Base-by-base conservation (phyloP, 2,329 filamentous ascomycete species). In the Aureobasidium sp. region DNA sequence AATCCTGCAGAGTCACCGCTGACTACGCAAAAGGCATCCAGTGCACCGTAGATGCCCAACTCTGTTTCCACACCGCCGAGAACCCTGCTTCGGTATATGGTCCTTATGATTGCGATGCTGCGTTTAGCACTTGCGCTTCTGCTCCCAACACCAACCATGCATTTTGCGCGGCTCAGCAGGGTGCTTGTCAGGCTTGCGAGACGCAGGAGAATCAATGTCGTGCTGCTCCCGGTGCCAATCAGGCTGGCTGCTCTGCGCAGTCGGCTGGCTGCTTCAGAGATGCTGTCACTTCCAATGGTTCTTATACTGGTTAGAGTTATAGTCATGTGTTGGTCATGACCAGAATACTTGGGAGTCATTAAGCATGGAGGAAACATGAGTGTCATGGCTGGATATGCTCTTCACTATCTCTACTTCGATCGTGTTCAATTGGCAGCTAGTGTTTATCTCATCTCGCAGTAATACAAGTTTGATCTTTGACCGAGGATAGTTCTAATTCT, bases 211-310 rank as follows among this genome's bases (percentile, higher is more conserved):
- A 41, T 31, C 37, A 42, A 37, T 55, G 51, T 22, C 49, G 49
- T 36, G 25, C 34, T 27, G 34, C 49, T 6, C 49, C 34, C 11
- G 34, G 22, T n/a, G 49, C 49, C 12, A 39, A 53, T 12, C 49
- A 53, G 27, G 49, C 49, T 37, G 31, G 14, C 2, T 53, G 49
- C 14, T 53, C 49, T 27, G 31, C 49, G 12, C 49, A 53, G 34
- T 53, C 49, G 14, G 52, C 52, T 31, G 52, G 52, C 17, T 55
- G 52, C 37, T 55, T 55, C 22, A 42, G 37, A 15, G 52, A 55
- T 20, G 52, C 37, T 36, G 52, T 55, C 15, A 55, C 52, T 15
- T 55, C 52, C 7, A 55, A 55, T 14, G 52, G 52, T 37, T 31
- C 52, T 42, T 55, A 44, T 5, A 14, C 52, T 14, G 27, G 25